Base-by-base conservation (phyloP, 2,329 filamentous ascomycete species). In the Aspergillus floridensis region DNA sequence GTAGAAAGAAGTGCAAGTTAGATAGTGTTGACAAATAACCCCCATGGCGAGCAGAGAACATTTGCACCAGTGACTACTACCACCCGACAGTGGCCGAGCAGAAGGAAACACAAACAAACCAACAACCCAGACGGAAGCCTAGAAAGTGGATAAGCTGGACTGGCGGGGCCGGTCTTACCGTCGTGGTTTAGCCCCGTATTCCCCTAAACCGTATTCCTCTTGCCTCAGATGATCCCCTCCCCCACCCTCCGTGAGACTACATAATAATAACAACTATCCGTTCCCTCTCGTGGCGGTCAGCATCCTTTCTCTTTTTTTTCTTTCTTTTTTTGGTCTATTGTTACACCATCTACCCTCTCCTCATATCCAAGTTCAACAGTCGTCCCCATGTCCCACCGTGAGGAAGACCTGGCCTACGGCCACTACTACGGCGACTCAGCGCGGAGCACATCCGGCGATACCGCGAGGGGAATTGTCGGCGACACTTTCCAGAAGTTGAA, bases 381-480 rank as follows among this genome's bases (percentile, higher is more conserved):
- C 12, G 19, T 52, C 49, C 11, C 50, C 29, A 78, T 78, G 76
- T 73, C 76, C 19, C 67, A 73, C 53, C 69, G 76, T 58, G 80
- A 85, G 63, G 80, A 85, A 65, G 76, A 78, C 61, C 68, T 86
- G 68, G 83, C 83, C 57, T 86, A 86, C 68, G 83, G 83, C 62
- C 78, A 82, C 38, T 82, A 82, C 65, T 68, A 75, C 38, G 55
- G 67, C 60, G 67, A 64, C 62, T 74, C 59, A 65, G 69, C 66
- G 64, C 73, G 70, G 55, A 71, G 68, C 54, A 72, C 65, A 5
- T 63, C 65, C 47, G 68, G 64, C 38, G 78, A 79, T 49, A 74
- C 73, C 46, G 78, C 82, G 48, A 76, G 82, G 46, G 80, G 82
- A n/a, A 68, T 85, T 32, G 74, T 84, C 41, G 80, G 82, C 41